Percentiles rank a stretch among this genome's conserved stretches.
These are phyloP conservation scores for Elsinoe arachidis DNA, from an alignment of 2,329 filamentous ascomycete species.

Conservation along the genomic window DNA sequence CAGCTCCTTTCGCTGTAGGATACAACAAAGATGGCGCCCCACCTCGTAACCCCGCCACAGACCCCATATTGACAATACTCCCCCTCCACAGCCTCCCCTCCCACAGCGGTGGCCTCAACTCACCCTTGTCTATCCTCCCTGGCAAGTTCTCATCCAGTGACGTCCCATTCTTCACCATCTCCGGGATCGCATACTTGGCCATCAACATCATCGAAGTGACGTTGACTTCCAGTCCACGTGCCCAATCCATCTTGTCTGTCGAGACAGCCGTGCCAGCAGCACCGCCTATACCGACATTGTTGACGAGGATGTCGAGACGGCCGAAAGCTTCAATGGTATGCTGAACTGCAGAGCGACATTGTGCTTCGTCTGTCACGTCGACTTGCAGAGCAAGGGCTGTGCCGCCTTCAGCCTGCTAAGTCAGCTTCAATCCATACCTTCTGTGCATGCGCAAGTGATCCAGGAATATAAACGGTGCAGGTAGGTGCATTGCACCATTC, in stretches of 20 bases:
- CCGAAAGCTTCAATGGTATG: slow-evolving; percentile 43
- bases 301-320: slow-evolving; percentile 54
- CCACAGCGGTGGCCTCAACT: background rate
- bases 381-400: slow-evolving; percentile 37
- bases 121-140: background rate
- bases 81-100: slow-evolving; percentile 37
- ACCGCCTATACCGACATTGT: slow-evolving; percentile 56
- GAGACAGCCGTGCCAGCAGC: slow-evolving; percentile 51
- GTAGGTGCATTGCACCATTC: too few species aligned
- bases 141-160: background rate
- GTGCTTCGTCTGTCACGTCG: slow-evolving; percentile 47
- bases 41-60: slow-evolving; percentile 49
- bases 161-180: slow-evolving; percentile 45
- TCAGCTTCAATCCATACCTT: background rate
- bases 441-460: background rate
- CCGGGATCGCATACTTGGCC: slow-evolving; percentile 52
- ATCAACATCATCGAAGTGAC: slow-evolving; percentile 58
- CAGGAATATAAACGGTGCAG: too few species aligned
- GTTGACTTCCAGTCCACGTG: slow-evolving; percentile 51
- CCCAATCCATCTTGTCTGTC: slow-evolving; percentile 52
- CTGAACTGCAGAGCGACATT: slow-evolving; percentile 41
- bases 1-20: slow-evolving; percentile 46
- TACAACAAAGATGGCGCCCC: slow-evolving; percentile 47
- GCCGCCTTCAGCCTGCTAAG: slow-evolving; percentile 23
- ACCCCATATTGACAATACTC: slow-evolving; percentile 52